Percentiles rank a stretch among this genome's conserved stretches.
These are phyloP conservation scores for Thelonectria rubi DNA, from an alignment of 2,329 filamentous ascomycete genomes.

Conservation along the genomic window DNA sequence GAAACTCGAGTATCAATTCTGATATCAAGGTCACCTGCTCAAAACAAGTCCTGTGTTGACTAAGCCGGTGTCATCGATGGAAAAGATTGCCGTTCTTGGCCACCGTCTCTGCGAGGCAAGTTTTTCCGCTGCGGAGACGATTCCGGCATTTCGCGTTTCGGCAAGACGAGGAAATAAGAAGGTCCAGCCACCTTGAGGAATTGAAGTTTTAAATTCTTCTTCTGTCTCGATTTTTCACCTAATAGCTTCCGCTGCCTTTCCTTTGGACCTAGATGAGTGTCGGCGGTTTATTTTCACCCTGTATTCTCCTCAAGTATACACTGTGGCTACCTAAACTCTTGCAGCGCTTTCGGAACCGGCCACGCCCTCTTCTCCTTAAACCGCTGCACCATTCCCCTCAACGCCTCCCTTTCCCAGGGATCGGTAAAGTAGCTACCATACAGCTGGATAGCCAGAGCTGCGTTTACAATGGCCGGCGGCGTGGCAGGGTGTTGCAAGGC, in stretches of 20 bases:
- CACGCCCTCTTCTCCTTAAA: slow-evolving; percentile 33
- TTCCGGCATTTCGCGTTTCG: background rate
- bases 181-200: background rate
- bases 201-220: too few relatives aligned
- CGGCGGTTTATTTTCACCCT: background rate
- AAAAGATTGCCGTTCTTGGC: background rate
- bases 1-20: background rate
- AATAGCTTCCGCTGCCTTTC: too few relatives aligned
- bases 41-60: too few relatives aligned
- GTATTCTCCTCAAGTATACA: background rate
- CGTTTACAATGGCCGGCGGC: slow-evolving; percentile 31
- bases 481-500: slow-evolving; percentile 30
- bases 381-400: slow-evolving; percentile 30
- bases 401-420: slow-evolving; percentile 33
- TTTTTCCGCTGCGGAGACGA: background rate
- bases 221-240: too few relatives aligned
- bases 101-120: background rate
- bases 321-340: slow-evolving; percentile 1
- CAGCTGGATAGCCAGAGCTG: slow-evolving; percentile 28
- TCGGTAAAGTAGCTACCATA: slow-evolving; percentile 37
- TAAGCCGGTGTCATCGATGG: too few relatives aligned
- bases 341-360: slow-evolving; percentile 29
- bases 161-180: background rate
- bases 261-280: background rate
- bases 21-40: too few relatives aligned